phyloP scores from a whole-genome alignment of 2,329 filamentous ascomycete genomes.

The Paracamarosporium sp. region DNA sequence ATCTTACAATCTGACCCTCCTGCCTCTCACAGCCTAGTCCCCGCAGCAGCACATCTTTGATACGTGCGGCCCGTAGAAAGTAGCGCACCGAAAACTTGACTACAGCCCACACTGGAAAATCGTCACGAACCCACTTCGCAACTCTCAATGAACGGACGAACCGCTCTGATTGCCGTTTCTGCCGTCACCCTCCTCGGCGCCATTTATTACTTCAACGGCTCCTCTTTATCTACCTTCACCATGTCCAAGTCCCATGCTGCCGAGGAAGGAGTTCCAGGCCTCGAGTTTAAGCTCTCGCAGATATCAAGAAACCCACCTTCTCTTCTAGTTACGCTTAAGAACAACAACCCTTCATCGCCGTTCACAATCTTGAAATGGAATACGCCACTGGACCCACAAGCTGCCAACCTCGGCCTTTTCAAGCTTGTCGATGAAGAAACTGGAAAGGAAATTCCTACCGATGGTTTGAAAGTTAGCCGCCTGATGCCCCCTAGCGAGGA shows the following conservation, averaged over 20 bases:
- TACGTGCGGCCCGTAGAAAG: background rate
- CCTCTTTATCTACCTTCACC: conserved; percentile 24
- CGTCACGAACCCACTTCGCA: conserved; percentile 12
- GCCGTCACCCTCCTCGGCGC: conserved; percentile 33
- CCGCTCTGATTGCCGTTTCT: conserved; percentile 31
- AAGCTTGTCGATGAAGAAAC: conserved; percentile 34
- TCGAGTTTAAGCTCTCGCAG: conserved; percentile 39
- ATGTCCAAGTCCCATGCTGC: conserved; percentile 25
- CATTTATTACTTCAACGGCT: conserved; percentile 36
- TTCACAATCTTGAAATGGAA: conserved; percentile 50
- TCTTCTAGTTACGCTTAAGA: conserved; percentile 45
- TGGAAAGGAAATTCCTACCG: conserved; percentile 34
- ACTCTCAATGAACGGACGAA: conserved; percentile 34
- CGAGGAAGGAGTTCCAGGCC: conserved; percentile 27
- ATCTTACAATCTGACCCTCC: background rate
- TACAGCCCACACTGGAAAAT: background rate
- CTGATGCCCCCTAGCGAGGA: conserved; percentile 46
- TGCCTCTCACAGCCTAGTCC: conserved; percentile 10
- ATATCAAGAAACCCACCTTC: conserved; percentile 37
- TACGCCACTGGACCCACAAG: conserved; percentile 48
- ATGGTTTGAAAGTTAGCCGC: conserved; percentile 44
- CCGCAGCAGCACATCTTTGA: conserved; percentile 4
- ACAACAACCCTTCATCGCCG: conserved; percentile 38
- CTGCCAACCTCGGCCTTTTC: conserved; percentile 48
- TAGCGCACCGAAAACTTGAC: background rate